These are phyloP conservation scores for Penicillium odoratum DNA, from an alignment of 495 filamentous ascomycete species.

Conservation along the genomic window DNA sequence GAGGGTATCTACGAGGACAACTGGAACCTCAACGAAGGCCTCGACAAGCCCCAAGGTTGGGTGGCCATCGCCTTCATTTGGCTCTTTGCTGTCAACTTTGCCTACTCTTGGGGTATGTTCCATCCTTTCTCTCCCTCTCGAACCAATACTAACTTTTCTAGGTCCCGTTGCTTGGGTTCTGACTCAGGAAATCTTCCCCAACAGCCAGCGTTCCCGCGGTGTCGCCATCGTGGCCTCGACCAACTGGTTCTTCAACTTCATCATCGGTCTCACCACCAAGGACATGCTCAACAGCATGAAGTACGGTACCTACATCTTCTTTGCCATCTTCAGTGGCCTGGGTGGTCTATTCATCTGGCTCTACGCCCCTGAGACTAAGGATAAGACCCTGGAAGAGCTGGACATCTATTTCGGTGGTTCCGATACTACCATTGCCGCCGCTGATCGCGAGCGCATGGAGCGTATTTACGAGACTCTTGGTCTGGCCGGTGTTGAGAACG, in stretches of 20 bases:
- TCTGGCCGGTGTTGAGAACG: constrained; percentile 24
- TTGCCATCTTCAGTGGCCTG: constrained; percentile 46
- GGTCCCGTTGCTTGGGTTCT: constrained; percentile 41
- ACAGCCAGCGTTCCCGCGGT: constrained; percentile 38
- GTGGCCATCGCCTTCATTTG: constrained; percentile 44
- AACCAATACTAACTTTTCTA: constrained; percentile 34
- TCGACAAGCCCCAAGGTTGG: constrained; percentile 37
- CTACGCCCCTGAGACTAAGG: constrained; percentile 58
- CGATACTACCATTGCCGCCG: constrained; percentile 5
- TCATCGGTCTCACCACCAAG: constrained; percentile 43
- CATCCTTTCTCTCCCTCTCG: constrained; percentile 20
- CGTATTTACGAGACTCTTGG: constrained; percentile 9
- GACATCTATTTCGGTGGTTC: constrained; percentile 24
- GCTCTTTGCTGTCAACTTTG: constrained; percentile 45
- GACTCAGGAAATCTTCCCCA: constrained; percentile 45
- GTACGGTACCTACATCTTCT: constrained; percentile 48
- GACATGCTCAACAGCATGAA: constrained; percentile 41
- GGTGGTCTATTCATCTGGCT: constrained; percentile 49
- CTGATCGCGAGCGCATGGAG: constrained; percentile 11
- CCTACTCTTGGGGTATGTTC: constrained; percentile 41
- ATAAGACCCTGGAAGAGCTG: constrained; percentile 41
- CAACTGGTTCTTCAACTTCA: constrained; percentile 49
- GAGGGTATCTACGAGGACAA: constrained; percentile 46
- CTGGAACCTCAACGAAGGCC: constrained; percentile 54
- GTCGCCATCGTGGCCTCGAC: constrained; percentile 40